A percentile compares a stretch with the other conserved stretches of the same genome.
These are phyloP conservation scores for Lineolata rhizophorae DNA, from an alignment of 495 filamentous ascomycete species.

Conservation along the genomic window DNA sequence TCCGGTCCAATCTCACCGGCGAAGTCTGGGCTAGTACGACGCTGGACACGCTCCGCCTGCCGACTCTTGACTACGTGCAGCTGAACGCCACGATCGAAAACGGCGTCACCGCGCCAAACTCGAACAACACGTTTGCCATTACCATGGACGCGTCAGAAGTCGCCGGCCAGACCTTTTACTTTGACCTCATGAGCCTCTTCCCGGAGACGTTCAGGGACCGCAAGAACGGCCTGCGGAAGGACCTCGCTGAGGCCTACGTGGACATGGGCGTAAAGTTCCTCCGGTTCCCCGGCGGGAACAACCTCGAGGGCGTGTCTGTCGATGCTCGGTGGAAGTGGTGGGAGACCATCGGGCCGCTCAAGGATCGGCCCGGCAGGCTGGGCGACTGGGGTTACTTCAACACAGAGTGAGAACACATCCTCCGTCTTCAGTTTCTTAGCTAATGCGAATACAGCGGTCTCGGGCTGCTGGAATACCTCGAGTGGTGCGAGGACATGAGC, in stretches of 20 bases:
- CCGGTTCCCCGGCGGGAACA: slow-evolving; percentile 46
- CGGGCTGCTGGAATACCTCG: slow-evolving; percentile 39
- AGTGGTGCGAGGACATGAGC: slow-evolving; percentile 41
- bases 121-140: slow-evolving; percentile 43
- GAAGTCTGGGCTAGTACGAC: slow-evolving; percentile 7
- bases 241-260: slow-evolving; percentile 32
- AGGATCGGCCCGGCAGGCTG: slow-evolving; percentile 35
- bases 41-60: slow-evolving; percentile 3
- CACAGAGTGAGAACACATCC: slow-evolving; percentile 8
- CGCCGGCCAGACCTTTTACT: slow-evolving; percentile 28
- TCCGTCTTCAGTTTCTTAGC: neutral
- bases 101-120: slow-evolving; percentile 23
- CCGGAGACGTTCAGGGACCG: slow-evolving; percentile 42
- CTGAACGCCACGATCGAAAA: slow-evolving; percentile 13
- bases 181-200: slow-evolving; percentile 43
- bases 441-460: slow-evolving; percentile 33
- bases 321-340: slow-evolving; percentile 43
- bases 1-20: slow-evolving; percentile 14
- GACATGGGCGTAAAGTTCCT: slow-evolving; percentile 33
- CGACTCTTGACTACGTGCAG: slow-evolving; percentile 8
- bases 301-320: slow-evolving; percentile 17
- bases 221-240: slow-evolving; percentile 36
- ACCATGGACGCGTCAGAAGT: slow-evolving; percentile 30
- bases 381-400: slow-evolving; percentile 40
- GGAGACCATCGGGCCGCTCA: slow-evolving; percentile 39